Base-by-base conservation (phyloP, 1,284 basidiomycete species). In the Takashimella tepidaria region DNA sequence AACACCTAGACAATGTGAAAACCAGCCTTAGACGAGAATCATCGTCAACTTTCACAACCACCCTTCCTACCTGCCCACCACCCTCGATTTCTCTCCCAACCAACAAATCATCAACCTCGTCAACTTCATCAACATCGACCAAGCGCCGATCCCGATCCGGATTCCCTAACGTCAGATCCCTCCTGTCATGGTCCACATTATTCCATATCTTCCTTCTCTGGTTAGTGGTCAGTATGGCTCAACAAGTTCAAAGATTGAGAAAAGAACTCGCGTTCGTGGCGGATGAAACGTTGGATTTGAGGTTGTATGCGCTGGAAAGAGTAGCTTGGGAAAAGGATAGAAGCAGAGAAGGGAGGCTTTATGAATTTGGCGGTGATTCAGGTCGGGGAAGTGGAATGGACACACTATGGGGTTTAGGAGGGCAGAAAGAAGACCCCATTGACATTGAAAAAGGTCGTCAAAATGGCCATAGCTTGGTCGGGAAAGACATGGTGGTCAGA, bases 271-370 rank as follows among this genome's bases (percentile, higher is more conserved):
- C 63, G 5, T 71, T 66, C 45, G 61, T 72, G 1, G 62, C 56
- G 5, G 67, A 69, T 25, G 72, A 74, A 49, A 52, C 66, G 13
- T 59, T 56, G 24, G 72, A 74, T 61, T 47, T 72, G 47, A 54
- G 70, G 23, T 16, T 62, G 43, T 68, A 70, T 46, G 56, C 57
- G 10, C 45, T 57, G 5, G 53, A 57, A 42, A 44, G 47, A 5
- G 19, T 23, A 12, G 27, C 19, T 10, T 19, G 45, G 51, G 43
- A 23, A 24, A 19, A 45, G 52, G 22, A 40, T 41, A n/a, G 8
- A n/a, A 20, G 8, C 8, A n/a, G 42, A 10, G 8, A 21, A 8
- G 42, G 21, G 42, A 40, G 37, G 37, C 37, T 11, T 11, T 19
- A 40, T 19, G 37, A 40, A 19, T 19, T 19, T 40, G 11, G n/a